These are phyloP conservation scores for Candida insectorum DNA, from an alignment of 805 yeast genomes.

Conservation along the genomic window DNA sequence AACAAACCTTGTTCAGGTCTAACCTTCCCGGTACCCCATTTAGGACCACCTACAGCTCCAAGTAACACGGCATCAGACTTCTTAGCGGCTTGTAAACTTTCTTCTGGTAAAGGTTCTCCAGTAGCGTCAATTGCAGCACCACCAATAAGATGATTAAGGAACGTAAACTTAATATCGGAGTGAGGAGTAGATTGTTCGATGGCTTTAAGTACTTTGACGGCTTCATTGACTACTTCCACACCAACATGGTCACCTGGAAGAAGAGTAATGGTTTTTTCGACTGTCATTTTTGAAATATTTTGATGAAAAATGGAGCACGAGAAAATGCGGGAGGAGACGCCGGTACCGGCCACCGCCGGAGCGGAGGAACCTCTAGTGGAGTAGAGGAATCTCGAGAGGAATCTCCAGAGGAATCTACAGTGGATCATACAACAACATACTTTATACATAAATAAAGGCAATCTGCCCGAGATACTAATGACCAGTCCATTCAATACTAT, in stretches of 20 bases:
- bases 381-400: no score
- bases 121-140: conserved; percentile 99
- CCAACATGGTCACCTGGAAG: conserved; percentile 98
- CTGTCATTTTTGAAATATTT: neutral
- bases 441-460: neutral
- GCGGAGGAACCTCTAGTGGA: no score
- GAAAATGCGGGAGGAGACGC: no score
- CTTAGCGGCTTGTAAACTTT: conserved; percentile 77
- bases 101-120: conserved; percentile 88
- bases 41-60: conserved; percentile 99
- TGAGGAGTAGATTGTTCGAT: conserved; percentile 50
- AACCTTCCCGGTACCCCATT: conserved; percentile 96
- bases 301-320: no score
- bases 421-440: conserved; percentile 1
- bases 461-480: conserved; percentile 48
- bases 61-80: conserved; percentile 89
- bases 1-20: conserved; percentile 97
- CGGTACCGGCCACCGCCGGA: no score
- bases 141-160: conserved; percentile 84
- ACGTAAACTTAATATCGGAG: conserved; percentile 58
- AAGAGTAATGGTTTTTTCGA: conserved; percentile 68
- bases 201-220: conserved; percentile 84
- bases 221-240: conserved; percentile 83
- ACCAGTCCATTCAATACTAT: conserved; percentile 96
- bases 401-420: no score